Base-by-base conservation (phyloP, 805 yeast species). In the Danielozyma ontarioensis region DNA sequence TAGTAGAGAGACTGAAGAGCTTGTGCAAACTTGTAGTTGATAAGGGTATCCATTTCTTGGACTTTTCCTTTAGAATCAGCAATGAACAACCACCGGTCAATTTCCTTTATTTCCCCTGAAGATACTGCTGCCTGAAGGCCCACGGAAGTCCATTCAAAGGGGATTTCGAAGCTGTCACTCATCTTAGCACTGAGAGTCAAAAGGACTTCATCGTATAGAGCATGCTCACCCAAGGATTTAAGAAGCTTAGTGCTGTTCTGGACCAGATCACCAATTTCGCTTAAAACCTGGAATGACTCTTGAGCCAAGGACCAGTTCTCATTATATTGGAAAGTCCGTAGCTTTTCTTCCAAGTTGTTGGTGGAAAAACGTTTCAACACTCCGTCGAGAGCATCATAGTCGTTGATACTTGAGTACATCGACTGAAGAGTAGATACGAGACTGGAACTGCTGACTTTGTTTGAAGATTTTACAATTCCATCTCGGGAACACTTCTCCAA, bases 321-420 rank as follows among this genome's bases (percentile, higher is more conserved):
- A 31, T 85, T 80, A 44, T 84, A 88, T 45, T 87, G 93, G 33
- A 90, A 78, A 37, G 86, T 86, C 5, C 79, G 66, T 17, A 89
- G 71, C 50, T 86, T 84, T 39, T 88, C 89, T n/a, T 76, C 72
- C 28, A 87, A 59, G 42, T 78, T 76, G 26, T 77, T 74, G 0
- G 82, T 72, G 0, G 95, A 78, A 45, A 85, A 81, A 39, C 72
- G 72, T 38, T 84, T 78, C 36, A 89, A 61, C 4, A 86, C 77
- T 15, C 98, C 99, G 51, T 84, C 89, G 21, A 93, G 66, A 0
- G 96, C 80, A 62, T 93, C 99, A 24, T 80, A 71, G 50, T 94
- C 98, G 46, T 87, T 90, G 31, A 93, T 76, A 36, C 77, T 82
- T 5, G 95, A 81, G 54, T 93, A 93, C 64, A 89, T 83, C 17